Evolutionary conservation across 192 early-diverging fungal genomes (phyloP).

Genomic region (Gaertneriomyces sp.): DNA sequence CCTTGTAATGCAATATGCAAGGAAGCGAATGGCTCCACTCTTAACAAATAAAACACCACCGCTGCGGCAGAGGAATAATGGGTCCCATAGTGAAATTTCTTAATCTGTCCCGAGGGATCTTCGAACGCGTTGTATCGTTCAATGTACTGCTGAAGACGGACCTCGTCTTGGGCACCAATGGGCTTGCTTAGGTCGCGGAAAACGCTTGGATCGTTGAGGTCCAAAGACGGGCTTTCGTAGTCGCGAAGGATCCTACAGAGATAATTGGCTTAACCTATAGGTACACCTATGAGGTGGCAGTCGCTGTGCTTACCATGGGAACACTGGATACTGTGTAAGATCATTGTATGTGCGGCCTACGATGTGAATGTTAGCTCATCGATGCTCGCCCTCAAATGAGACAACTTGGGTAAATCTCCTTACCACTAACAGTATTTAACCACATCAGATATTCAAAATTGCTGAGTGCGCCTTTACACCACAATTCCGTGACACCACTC

Average conservation of each 20-base stretch:
- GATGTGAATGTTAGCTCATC: background rate
- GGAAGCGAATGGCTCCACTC: slow-evolving; percentile 86
- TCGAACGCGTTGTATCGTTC: slow-evolving; percentile 62
- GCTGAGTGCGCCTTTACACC: slow-evolving; percentile 81
- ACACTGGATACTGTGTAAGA: slow-evolving; percentile 94
- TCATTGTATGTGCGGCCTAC: slow-evolving; percentile 56
- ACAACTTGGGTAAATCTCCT: slow-evolving; percentile 52
- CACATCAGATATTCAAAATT: slow-evolving; percentile 97
- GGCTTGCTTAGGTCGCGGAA: slow-evolving; percentile 90
- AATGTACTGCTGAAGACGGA: slow-evolving; percentile 63
- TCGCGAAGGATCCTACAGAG: slow-evolving; percentile 33
- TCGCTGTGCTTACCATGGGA: slow-evolving; percentile 77
- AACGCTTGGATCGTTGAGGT: slow-evolving; percentile 67
- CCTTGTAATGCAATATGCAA: slow-evolving; percentile 52
- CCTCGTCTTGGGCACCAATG: slow-evolving; percentile 78
- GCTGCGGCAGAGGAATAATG: slow-evolving; percentile 93
- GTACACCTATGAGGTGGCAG: slow-evolving; percentile 25
- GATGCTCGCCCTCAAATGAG: background rate
- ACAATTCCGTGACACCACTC: slow-evolving; percentile 68
- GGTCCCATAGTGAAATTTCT: slow-evolving; percentile 90
- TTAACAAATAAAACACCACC: slow-evolving; percentile 82
- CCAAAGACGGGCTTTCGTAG: slow-evolving; percentile 51
- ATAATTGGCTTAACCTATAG: background rate
- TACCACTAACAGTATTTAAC: slow-evolving; percentile 88
- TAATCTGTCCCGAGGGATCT: slow-evolving; percentile 53